These are phyloP conservation scores for Boletellus dicymbophilus DNA, from an alignment of 1,284 basidiomycete species.

Conservation along the genomic window DNA sequence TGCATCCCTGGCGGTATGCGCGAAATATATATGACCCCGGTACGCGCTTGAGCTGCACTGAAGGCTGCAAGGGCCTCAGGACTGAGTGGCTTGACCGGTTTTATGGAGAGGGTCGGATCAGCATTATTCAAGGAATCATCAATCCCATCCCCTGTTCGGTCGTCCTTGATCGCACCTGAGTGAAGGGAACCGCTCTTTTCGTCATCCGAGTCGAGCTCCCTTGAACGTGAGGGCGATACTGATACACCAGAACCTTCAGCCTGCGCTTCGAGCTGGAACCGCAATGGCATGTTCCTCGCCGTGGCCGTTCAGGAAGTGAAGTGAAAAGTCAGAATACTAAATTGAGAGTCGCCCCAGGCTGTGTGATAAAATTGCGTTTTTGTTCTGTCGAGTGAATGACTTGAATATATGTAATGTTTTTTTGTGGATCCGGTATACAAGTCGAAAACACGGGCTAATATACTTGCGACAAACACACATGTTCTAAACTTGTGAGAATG, in stretches of 20 bases:
- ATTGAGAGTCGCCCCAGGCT: slow-evolving; percentile 12
- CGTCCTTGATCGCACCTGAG: slow-evolving; percentile 3
- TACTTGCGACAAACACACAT: too few species aligned
- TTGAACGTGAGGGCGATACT: too few species aligned
- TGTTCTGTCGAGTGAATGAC: too few species aligned
- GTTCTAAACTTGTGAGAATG: too few species aligned
- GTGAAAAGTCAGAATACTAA: slow-evolving; percentile 1
- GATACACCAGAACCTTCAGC: background rate
- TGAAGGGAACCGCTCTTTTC: background rate
- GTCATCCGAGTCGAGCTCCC: background rate
- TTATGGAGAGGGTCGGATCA: slow-evolving; percentile 41
- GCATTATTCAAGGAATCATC: slow-evolving; percentile 53
- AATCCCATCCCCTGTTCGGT: slow-evolving; percentile 8
- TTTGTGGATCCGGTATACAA: too few species aligned
- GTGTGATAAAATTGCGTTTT: too few species aligned
- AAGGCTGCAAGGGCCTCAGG: slow-evolving; percentile 72
- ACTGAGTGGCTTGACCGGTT: slow-evolving; percentile 68
- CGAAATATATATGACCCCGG: slow-evolving; percentile 94
- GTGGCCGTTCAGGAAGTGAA: too few species aligned
- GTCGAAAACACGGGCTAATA: too few species aligned
- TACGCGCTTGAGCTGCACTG: slow-evolving; percentile 64
- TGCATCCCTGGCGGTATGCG: slow-evolving; percentile 99
- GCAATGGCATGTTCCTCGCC: too few species aligned
- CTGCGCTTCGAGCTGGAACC: too few species aligned
- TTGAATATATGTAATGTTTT: too few species aligned